Conservation (phyloP, 2,329 filamentous ascomycete species). For the Alternaria triticimaculans region DNA sequence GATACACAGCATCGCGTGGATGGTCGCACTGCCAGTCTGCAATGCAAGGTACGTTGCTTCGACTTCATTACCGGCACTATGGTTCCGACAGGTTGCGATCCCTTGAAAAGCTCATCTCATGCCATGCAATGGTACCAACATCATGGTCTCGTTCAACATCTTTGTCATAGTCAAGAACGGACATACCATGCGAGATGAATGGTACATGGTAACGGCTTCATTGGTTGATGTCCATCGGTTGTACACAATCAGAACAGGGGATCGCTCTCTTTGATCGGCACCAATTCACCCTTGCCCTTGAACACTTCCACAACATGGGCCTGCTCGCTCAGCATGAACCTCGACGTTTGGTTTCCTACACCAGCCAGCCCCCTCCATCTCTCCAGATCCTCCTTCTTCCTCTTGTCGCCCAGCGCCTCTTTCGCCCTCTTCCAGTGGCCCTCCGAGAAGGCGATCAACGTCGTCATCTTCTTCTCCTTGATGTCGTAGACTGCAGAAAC, state of each 20-base stretch:
- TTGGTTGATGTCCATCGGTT: background rate
- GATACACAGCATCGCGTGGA: constrained; percentile 14
- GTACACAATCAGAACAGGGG: constrained; percentile 19
- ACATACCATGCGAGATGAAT: background rate
- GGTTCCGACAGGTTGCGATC: background rate
- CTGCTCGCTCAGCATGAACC: constrained; percentile 62
- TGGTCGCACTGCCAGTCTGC: constrained; percentile 10
- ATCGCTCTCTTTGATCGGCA: constrained; percentile 50
- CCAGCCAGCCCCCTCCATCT: constrained; percentile 60
- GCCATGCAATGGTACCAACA: background rate
- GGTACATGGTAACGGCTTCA: background rate
- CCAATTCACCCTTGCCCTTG: constrained; percentile 57
- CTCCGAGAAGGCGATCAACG: constrained; percentile 61
- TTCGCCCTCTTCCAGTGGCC: constrained; percentile 62
- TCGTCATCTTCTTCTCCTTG: constrained; percentile 56
- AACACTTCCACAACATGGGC: constrained; percentile 60
- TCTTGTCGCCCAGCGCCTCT: constrained; percentile 64
- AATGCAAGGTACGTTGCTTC: constrained; percentile 18
- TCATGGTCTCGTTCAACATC: background rate
- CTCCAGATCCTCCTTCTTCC: constrained; percentile 58
- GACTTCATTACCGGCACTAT: background rate
- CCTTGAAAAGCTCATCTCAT: background rate
- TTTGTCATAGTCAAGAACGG: background rate
- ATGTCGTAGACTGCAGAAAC: constrained; percentile 65
- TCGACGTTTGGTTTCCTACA: constrained; percentile 59